Evolutionary conservation across 768 basidiomycete species (phyloP), one percentile per base, ranked within the genome.

Genomic region (Xerocomus brunneocitrinus): DNA sequence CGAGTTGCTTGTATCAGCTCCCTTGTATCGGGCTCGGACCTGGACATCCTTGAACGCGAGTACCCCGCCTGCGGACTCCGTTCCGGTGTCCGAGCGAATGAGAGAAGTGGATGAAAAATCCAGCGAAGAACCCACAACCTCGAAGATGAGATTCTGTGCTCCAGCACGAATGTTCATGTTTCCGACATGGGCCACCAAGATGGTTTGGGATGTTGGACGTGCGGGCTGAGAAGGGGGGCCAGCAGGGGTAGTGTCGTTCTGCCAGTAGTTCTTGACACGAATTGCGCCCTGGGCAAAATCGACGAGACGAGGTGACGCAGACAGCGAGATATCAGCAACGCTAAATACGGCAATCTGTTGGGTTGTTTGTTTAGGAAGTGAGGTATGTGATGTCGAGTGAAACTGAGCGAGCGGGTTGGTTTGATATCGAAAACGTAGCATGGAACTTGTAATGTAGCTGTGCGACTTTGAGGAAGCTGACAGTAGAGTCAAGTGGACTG

Each of bases 91-190:
- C 1, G 58, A 47, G 28, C 54, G 22, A 46, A 57, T 38, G 12
- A 65, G 50, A 54, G 50, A 57, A 3, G 60, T 56, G 65, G 53
- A 60, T 57, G 46, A 68, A 62, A 47, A 58, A 56, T 57, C 48
- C 5, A 67, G 31, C 8, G 58, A 67, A 39, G 66, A 68, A 25
- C 79, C 62, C 14, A 78, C 78, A 50, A 85, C 75, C 49, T 86
- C 87, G 50, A 88, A 78, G 16, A 80, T 72, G 28, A 91, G 73
- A 60, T 83, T 89, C 62, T 85, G 84, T 7, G 87, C 86, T 5
- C 80, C 83, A 8, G 86, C 86, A 50, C 77, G 79, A n/a, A 87
- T 61, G 27, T 74, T 74, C 40, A 86, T 57, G 8, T 64, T 72
- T 7, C 69, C 72, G 45, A 85, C 58, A 34, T 69, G 69, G 6